Evolutionary conservation across 2,329 filamentous ascomycete genomes (phyloP), one percentile per base, ranked within the genome.

Genomic region (Colletotrichum caudatum): DNA sequence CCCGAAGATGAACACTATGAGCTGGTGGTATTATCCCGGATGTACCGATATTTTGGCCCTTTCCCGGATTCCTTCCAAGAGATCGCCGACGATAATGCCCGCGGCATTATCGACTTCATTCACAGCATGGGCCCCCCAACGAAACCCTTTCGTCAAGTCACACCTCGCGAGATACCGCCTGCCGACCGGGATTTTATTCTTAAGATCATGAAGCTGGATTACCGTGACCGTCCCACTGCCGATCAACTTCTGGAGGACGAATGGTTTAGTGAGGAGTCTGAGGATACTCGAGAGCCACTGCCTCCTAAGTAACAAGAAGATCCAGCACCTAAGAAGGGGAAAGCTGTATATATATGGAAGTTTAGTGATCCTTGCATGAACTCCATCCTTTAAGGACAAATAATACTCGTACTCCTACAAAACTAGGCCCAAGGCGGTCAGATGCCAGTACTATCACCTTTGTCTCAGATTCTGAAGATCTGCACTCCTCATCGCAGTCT

Each of bases 241-340:
- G 59, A 62, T 9, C 44, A 62, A 39, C 59, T 62, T 41, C 33
- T 62, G 29, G 33, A 51, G n/a, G 44, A 62, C 41, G 44, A 62
- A 16, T 62, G 29, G 44, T 62, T 62, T 50, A 23, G 44, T 11
- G 44, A 62, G 41, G 6, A 37, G 18, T 62, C 41, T 50, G 33
- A 62, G 16, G 59, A 51, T 23, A 50, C 59, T 50, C 59, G 59
- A 48, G 59, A 51, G 26, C 59, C 41, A 8, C 59, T 51, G 26
- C 29, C 41, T 20, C 29, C 41, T 50, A 39, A 5, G 5, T 1
- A 51, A 16, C 48, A 51, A 51, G 48, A 26, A 23, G 2, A 4
- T 51, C 3, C 48, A 51, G 20, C 48, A 16, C 26, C 23, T 16
- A 26, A 41, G 23, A 9, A 46, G 18, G n/a, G 16, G 20, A 58